A percentile compares a stretch with the other conserved stretches of the same genome.
phyloP scores from a whole-genome alignment of 345 rosid species.

The Physaria fendleri region DNA sequence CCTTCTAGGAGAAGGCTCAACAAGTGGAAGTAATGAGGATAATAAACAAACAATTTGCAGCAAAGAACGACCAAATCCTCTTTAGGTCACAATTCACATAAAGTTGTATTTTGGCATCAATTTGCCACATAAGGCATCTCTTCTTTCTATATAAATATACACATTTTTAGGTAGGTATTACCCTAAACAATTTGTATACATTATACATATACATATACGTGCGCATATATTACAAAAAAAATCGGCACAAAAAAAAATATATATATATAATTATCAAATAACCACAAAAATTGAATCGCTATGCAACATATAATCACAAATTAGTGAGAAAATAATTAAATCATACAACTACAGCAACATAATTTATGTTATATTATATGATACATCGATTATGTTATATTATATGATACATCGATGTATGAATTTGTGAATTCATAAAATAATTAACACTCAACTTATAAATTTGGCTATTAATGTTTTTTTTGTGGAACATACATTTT shows the following conservation, averaged over 20 bases:
- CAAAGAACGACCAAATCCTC: conserved; percentile 28
- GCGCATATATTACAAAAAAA: no score
- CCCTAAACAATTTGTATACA: background rate
- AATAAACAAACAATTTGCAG: conserved; percentile 29
- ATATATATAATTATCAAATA: no score
- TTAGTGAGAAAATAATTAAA: no score
- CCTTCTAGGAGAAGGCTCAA: background rate
- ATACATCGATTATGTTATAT: no score
- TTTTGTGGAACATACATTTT: no score
- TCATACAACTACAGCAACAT: no score
- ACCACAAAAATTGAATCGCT: no score
- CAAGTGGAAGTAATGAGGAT: conserved; percentile 12
- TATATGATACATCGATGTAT: no score
- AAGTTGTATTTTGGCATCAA: conserved; percentile 21
- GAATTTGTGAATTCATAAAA: background rate
- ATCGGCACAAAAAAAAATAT: no score
- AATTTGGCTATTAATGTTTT: background rate
- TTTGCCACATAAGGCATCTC: conserved; percentile 14
- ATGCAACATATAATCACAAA: no score
- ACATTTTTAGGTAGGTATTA: background rate
- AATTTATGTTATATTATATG: no score
- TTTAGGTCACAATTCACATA: background rate
- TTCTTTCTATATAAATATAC: background rate
- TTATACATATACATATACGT: background rate
- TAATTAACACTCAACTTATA: background rate